phyloP scores from a whole-genome alignment of 306 rosid genomes.

The Cicer yamashitae region DNA sequence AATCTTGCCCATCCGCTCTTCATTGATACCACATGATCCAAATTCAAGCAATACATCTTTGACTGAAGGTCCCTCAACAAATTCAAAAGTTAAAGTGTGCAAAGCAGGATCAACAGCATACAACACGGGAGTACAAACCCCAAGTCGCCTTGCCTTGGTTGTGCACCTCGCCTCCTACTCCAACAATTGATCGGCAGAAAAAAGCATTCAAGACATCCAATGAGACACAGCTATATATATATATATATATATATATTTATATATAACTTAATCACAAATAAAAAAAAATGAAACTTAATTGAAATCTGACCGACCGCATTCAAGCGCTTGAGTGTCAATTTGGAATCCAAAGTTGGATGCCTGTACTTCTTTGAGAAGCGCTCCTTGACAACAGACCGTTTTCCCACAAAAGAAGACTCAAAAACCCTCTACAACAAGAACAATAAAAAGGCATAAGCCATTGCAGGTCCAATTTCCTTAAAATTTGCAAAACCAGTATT shows the following conservation, averaged over 20 bases:
- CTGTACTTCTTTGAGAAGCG: slow-evolving; percentile 91
- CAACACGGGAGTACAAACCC: slow-evolving; percentile 74
- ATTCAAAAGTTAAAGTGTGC: slow-evolving; percentile 79
- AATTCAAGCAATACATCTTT: slow-evolving; percentile 79
- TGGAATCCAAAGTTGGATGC: slow-evolving; percentile 90
- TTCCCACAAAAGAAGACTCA: slow-evolving; percentile 81
- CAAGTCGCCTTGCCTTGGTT: slow-evolving; percentile 91
- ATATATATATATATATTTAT: neutral
- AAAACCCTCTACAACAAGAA: slow-evolving; percentile 68
- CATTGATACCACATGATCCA: slow-evolving; percentile 53
- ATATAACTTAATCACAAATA: neutral
- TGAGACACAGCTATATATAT: neutral
- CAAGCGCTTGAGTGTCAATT: slow-evolving; percentile 79
- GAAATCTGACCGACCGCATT: slow-evolving; percentile 60
- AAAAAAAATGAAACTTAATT: neutral
- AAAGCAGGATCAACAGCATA: slow-evolving; percentile 67
- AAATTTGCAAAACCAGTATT: neutral
- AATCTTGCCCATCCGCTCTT: slow-evolving; percentile 59
- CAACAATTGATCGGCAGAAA: slow-evolving; percentile 18
- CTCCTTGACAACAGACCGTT: slow-evolving; percentile 78
- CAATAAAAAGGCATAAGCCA: slow-evolving; percentile 25
- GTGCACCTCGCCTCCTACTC: slow-evolving; percentile 92
- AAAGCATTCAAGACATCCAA: slow-evolving; percentile 27
- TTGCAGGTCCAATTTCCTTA: slow-evolving; percentile 5
- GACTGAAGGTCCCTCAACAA: slow-evolving; percentile 72